Percentiles rank a stretch among this genome's conserved stretches.
These are phyloP conservation scores for Sclerotinia glacialis DNA, from an alignment of 2,329 filamentous ascomycete species.

Conservation along the genomic window DNA sequence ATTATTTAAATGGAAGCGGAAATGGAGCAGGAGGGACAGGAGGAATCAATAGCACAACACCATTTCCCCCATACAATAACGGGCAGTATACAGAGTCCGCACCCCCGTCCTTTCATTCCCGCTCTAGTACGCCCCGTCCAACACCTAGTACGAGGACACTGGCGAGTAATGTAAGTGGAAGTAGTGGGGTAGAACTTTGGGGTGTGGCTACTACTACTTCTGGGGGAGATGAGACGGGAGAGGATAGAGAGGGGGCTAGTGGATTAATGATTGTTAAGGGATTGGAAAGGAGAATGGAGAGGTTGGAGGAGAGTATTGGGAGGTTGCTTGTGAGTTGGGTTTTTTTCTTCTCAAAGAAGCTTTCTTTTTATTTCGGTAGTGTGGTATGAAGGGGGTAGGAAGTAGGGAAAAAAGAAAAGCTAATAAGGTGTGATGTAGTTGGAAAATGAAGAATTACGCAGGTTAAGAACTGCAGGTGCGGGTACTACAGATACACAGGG, in stretches of 20 bases:
- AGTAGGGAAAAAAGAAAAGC: not conserved
- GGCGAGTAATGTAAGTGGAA: slow-evolving; percentile 15
- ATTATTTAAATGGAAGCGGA: not conserved
- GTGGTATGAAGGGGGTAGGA: not conserved
- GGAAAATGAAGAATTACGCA: slow-evolving; percentile 17
- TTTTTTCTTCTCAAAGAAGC: not conserved
- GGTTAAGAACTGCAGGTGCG: not conserved
- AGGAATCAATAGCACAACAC: not conserved
- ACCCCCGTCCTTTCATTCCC: slow-evolving; percentile 20
- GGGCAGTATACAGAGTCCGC: slow-evolving; percentile 27
- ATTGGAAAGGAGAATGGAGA: slow-evolving; percentile 33
- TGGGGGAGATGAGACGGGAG: slow-evolving; percentile 18
- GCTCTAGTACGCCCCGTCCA: slow-evolving; percentile 18
- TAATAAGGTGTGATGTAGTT: not conserved
- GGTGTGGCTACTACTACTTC: slow-evolving; percentile 33
- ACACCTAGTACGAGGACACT: slow-evolving; percentile 27
- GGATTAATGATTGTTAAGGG: slow-evolving; percentile 29
- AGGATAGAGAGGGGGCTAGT: slow-evolving; percentile 21
- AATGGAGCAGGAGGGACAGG: not conserved
- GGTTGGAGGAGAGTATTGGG: slow-evolving; percentile 35
- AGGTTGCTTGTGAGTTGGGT: slow-evolving; percentile 29
- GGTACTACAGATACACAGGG: not conserved
- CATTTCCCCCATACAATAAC: slow-evolving; percentile 27
- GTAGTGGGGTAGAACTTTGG: slow-evolving; percentile 30
- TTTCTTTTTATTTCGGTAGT: not conserved